Evolutionary conservation across 2,329 filamentous ascomycete genomes (phyloP), one percentile per base, ranked within the genome.

Genomic region (Mycogone perniciosa): DNA sequence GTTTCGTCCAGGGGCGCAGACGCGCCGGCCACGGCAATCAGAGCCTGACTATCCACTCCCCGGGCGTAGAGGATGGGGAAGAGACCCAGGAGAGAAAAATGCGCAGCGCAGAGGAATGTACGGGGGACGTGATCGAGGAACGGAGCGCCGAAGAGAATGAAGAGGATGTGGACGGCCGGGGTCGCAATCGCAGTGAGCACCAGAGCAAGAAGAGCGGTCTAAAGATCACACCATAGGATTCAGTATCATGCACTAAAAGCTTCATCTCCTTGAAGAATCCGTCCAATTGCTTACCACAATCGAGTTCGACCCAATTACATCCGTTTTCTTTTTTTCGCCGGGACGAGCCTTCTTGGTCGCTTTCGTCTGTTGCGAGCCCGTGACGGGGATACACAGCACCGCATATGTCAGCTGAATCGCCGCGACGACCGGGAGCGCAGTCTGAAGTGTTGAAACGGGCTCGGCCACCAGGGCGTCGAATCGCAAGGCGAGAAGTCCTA

Each of bases 141-240:
- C 0, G 93, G 93, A 6, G 92, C 93, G 63, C 93, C 93, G 69
- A 96, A 95, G 58, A 97, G 86, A 62, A 97, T 76, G 61, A 95
- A 79, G 35, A 84, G 70, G 40, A 81, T 65, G 65, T 84, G 76
- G 26, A 85, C 60, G 30, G 67, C 66, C 31, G 92, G 78, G 6
- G 87, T 85, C 51, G 91, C 74, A 57, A 93, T 76, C 2, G 81
- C 77, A 2, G 88, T 84, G 77, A 96, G 63, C 20, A 76, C 56
- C 35, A 76, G 62, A 5, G 74, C 74, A 45, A 78, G 67, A 50
- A 75, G 58, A 10, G 73, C 66, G 13, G 72, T 69, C 76, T 79
- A 45, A 20, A 20, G 8, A 42, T 9, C 3, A 13, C 3, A 13
- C 6, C 26, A 13, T 9, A 10, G n/a, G n/a, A 11, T 11, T 54